Base-by-base conservation (phyloP, 2,329 filamentous ascomycete species). In the Waltergamsia citrina region DNA sequence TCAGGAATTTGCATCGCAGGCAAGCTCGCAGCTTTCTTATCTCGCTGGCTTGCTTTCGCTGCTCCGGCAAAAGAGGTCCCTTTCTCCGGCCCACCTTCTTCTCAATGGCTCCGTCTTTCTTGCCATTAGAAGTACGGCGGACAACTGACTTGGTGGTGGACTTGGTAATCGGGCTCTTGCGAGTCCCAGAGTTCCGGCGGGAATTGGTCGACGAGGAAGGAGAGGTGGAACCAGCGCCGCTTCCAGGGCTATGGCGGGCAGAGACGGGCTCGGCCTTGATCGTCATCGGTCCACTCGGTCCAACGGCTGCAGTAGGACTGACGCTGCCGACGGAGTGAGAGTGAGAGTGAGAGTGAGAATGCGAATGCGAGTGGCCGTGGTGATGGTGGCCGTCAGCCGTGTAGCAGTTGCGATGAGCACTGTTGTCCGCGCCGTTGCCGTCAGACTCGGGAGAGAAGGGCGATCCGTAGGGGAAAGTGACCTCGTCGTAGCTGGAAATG, bases 1-100 rank as follows among this genome's bases (percentile, higher is more conserved):
- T 96, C 57, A 96, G 71, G 68, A 95, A 96, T 65, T 95, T 95
- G 75, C 90, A 96, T 44, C 90, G 81, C 48, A 96, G 68, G 58
- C 90, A 96, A 31, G 90, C 90, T 52, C 90, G 76, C 48, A 95
- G 69, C 62, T 96, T 96, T 57, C 90, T 79, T 54, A 96, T 96
- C 62, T 96, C 90, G 51, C 88, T 92, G 18, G 90, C 90, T 60
- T 95, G 90, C 63, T 94, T 93, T 46, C 90, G 77, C 67, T 95
- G 90, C 58, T 96, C 90, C 9, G 88, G 87, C 50, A 87, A 72
- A 46, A 96, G 74, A 38, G 90, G 90, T 23, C 90, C 90, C 57
- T 85, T 85, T 62, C 90, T 78, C 52, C 86, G 80, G 32, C 90
- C 90, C 40, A 95, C 84, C 59, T 88, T 88, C 74, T 95, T 96